A percentile compares a stretch with the other conserved stretches of the same genome.
These are phyloP conservation scores for Globomyces sp. DNA, from an alignment of 371 early-diverging fungal genomes.

Conservation along the genomic window DNA sequence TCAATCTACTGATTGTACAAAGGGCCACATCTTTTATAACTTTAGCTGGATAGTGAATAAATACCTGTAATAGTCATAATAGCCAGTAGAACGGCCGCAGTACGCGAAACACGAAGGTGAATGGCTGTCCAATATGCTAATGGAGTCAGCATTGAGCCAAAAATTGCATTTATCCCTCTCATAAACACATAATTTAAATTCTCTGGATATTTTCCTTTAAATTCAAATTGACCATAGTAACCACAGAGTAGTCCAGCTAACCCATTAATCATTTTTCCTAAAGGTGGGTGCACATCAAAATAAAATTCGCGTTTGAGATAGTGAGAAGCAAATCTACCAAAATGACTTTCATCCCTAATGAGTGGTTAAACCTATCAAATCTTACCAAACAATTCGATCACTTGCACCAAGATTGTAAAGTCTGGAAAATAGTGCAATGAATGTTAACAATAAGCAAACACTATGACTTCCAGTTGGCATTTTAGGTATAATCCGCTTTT, in stretches of 20 bases:
- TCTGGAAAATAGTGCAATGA: constrained; percentile 59
- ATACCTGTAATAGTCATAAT: constrained; percentile 69
- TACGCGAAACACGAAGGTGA: constrained; percentile 66
- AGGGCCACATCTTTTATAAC: constrained; percentile 76
- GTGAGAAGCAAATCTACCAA: constrained; percentile 55
- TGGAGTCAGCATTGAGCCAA: constrained; percentile 76
- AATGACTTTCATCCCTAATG: constrained; percentile 63
- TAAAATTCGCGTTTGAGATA: constrained; percentile 50
- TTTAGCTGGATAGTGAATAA: constrained; percentile 57
- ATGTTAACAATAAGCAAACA: too few species aligned
- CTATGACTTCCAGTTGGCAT: too few species aligned
- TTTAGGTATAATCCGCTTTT: too few species aligned
- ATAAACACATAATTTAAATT: constrained; percentile 82
- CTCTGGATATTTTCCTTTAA: constrained; percentile 53
- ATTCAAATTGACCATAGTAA: constrained; percentile 65
- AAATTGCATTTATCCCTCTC: constrained; percentile 70
- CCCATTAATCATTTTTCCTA: constrained; percentile 46
- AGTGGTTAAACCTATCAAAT: constrained; percentile 64
- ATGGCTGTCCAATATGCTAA: constrained; percentile 77
- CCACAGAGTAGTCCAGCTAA: constrained; percentile 93
- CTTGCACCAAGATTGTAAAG: constrained; percentile 49
- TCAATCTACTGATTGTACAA: constrained; percentile 85
- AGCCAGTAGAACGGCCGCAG: constrained; percentile 70
- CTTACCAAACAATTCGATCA: constrained; percentile 6
- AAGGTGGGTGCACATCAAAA: constrained; percentile 58